Base-by-base conservation (phyloP, 768 basidiomycete genomes). In the Fistulinella prunicolor region DNA sequence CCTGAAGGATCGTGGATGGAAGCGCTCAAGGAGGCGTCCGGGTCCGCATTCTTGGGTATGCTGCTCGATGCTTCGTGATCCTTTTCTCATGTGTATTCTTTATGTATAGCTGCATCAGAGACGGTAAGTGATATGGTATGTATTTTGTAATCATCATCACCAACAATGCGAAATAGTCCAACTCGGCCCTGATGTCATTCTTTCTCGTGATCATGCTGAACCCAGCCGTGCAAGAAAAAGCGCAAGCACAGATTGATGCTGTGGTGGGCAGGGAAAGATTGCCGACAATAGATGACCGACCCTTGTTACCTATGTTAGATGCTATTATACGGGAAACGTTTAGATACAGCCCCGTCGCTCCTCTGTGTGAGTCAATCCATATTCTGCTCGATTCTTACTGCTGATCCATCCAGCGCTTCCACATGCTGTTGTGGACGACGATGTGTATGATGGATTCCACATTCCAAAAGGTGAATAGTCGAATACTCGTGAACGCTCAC, bases 271-370 rank as follows among this genome's bases (percentile, higher is more conserved):
- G 43, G 29, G 32, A 24, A 17, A 45, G 50, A 13, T 34, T 61
- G 1, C 56, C 54, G 9, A 46, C 30, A 7, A 46, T 50, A 21
- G 47, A 56, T 3, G 51, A 62, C 40, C 38, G 47, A 42, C 30
- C 42, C 6, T 34, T 30, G 13, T 49, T 74, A n/a, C 70, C 70
- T 4, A 72, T 71, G 38, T 61, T 70, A 14, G 59, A 55, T 17
- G 70, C 70, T 4, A 63, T 72, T 21, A 58, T 66, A 3, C 62
- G 66, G 44, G 73, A 73, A 53, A 50, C 19, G 1, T 13, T 37
- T 17, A 43, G 51, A 34, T 52, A 44, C 38, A 39, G 19, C 16
- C 46, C 46, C 9, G 16, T 50, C 6, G 16, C 6, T 13, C 52
- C 52, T 23, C 26, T 51, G 4, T 16, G 32, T 34, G 16, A 34